phyloP scores from a whole-genome alignment of 306 rosid genomes.

The Vachellia collinsii region DNA sequence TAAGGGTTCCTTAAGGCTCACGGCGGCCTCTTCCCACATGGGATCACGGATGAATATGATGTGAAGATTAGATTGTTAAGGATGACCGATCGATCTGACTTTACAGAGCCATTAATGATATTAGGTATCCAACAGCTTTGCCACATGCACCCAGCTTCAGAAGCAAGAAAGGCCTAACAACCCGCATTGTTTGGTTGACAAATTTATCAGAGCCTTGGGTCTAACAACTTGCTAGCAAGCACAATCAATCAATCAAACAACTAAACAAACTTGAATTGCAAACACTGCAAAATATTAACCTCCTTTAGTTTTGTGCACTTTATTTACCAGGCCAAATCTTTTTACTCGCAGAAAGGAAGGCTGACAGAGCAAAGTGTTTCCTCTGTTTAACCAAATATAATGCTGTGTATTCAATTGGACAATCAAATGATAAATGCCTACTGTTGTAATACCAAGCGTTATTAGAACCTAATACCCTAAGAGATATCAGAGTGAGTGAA shows the following conservation, averaged over 20 bases:
- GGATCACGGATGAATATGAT: neutral
- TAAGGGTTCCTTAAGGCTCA: slow-evolving; percentile 27
- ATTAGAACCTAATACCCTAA: too few species aligned
- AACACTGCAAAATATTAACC: neutral
- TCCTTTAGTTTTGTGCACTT: neutral
- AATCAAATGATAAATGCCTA: neutral
- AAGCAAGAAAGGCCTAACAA: slow-evolving; percentile 32
- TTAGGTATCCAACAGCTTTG: slow-evolving; percentile 22
- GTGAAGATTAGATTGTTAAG: neutral
- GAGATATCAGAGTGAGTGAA: too few species aligned
- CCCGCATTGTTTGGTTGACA: slow-evolving; percentile 6
- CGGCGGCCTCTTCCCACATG: slow-evolving; percentile 21
- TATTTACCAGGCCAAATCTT: neutral
- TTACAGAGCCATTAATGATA: neutral
- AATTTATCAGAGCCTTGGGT: slow-evolving; percentile 10
- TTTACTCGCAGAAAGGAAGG: neutral
- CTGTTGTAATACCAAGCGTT: too few species aligned
- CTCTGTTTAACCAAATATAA: neutral
- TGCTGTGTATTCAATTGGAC: neutral
- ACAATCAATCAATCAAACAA: too few species aligned
- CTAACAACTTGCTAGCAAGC: slow-evolving; percentile 2
- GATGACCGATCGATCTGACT: neutral
- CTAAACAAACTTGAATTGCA: neutral
- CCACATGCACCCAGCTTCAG: slow-evolving; percentile 28
- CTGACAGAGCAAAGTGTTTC: neutral